These are phyloP conservation scores for Darksidea phi DNA, from an alignment of 495 filamentous ascomycete species.

Conservation along the genomic window DNA sequence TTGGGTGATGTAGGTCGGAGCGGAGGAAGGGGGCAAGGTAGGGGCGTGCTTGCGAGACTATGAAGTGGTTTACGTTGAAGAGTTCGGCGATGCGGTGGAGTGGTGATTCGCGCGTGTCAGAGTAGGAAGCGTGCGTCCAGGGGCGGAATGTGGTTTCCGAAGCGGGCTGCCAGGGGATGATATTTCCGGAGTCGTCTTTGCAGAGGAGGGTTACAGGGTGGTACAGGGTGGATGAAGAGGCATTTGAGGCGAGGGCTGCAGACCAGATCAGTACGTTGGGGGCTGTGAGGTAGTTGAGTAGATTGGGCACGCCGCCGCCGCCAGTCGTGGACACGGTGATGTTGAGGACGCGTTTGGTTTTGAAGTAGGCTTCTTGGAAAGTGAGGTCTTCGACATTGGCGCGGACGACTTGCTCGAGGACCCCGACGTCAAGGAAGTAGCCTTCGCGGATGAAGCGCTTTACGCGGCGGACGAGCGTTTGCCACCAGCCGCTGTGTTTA, in stretches of 20 bases:
- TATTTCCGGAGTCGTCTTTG: constrained; percentile 75
- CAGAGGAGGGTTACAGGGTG: constrained; percentile 71
- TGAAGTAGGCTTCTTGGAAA: constrained; percentile 88
- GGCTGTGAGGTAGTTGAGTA: constrained; percentile 91
- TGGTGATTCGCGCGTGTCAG: constrained; percentile 70
- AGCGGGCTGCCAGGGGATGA: constrained; percentile 74
- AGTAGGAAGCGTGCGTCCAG: constrained; percentile 66
- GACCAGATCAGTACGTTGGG: constrained; percentile 96
- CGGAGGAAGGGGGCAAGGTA: constrained; percentile 84
- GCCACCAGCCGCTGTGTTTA: constrained; percentile 48
- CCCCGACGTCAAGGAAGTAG: constrained; percentile 76
- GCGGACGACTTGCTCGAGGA: constrained; percentile 81
- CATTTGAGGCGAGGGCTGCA: constrained; percentile 88
- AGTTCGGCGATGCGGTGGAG: constrained; percentile 81
- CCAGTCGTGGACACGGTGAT: constrained; percentile 81
- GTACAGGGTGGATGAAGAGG: constrained; percentile 64
- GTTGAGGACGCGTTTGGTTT: constrained; percentile 84
- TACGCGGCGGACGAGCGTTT: constrained; percentile 61
- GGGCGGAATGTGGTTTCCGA: constrained; percentile 66
- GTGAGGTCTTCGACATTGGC: constrained; percentile 86
- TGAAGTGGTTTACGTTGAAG: constrained; percentile 91
- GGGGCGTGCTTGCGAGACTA: constrained; percentile 74
- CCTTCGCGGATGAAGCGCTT: constrained; percentile 68
- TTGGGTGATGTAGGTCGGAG: constrained; percentile 74
- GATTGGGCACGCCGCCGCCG: constrained; percentile 72